Percentiles rank a stretch among this genome's conserved stretches.
Evolutionary conservation across 2,329 filamentous ascomycete genomes (phyloP).

Genomic region (Dactylonectria estremocensis): DNA sequence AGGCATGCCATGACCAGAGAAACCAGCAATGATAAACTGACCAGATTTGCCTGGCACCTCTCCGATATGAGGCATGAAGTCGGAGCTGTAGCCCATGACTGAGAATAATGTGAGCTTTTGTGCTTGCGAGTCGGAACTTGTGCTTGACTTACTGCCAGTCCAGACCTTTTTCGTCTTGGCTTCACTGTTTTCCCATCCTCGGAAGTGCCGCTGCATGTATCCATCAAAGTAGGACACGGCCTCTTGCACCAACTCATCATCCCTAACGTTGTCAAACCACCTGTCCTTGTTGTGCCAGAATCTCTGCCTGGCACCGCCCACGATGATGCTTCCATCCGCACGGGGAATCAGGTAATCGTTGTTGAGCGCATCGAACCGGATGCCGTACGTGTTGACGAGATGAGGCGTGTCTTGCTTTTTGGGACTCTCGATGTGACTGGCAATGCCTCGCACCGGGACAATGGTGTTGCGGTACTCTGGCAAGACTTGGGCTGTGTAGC

Average conservation of each 20-base stretch:
- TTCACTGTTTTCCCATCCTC: conserved; percentile 63
- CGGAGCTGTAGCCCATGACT: conserved; percentile 60
- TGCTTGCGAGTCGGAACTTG: not conserved
- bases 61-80: conserved; percentile 61
- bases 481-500: conserved; percentile 73
- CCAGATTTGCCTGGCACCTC: conserved; percentile 51
- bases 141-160: conserved; percentile 41
- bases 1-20: conserved; percentile 67
- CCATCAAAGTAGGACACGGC: conserved; percentile 61
- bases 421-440: conserved; percentile 49
- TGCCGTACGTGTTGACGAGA: conserved; percentile 44
- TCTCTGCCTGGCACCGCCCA: conserved; percentile 49
- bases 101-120: not conserved
- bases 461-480: conserved; percentile 73
- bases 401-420: conserved; percentile 35
- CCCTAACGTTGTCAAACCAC: conserved; percentile 65
- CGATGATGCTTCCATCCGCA: conserved; percentile 56
- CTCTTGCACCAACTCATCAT: conserved; percentile 60
- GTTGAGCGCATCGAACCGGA: conserved; percentile 38
- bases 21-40: conserved; percentile 63
- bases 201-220: conserved; percentile 64
- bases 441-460: conserved; percentile 71
- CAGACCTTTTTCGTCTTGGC: conserved; percentile 53
- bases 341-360: conserved; percentile 61
- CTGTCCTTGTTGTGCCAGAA: conserved; percentile 52